phyloP scores from a whole-genome alignment of 768 basidiomycete genomes.

The Pulveroboletus ravenelii region DNA sequence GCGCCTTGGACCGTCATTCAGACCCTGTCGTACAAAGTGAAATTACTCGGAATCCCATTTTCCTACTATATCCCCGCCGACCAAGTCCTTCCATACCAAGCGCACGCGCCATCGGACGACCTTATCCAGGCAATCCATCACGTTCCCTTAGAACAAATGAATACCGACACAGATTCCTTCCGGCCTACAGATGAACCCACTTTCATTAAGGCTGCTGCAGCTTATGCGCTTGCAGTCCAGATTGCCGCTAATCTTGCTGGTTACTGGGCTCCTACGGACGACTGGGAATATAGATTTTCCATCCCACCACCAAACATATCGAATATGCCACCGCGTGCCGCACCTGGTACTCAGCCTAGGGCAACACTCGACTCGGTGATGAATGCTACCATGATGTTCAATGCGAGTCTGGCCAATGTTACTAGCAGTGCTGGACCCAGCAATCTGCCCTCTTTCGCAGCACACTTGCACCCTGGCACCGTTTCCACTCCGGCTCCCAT shows the following conservation, averaged over 20 bases:
- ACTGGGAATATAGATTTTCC: constrained; percentile 58
- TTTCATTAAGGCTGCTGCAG: constrained; percentile 52
- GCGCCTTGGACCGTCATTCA: constrained; percentile 59
- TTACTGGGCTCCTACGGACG: constrained; percentile 71
- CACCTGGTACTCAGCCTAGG: constrained; percentile 8
- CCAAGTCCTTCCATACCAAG: constrained; percentile 71
- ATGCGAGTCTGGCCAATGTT: constrained; percentile 28
- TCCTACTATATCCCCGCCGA: constrained; percentile 48
- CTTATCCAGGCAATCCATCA: constrained; percentile 48
- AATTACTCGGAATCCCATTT: constrained; percentile 55
- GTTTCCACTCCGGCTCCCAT: constrained; percentile 15
- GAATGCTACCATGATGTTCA: constrained; percentile 42
- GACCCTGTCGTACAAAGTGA: constrained; percentile 60
- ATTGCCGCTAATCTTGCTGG: constrained; percentile 58
- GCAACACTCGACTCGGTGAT: constrained; percentile 42
- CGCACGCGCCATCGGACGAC: constrained; percentile 49
- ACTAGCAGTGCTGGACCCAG: constrained; percentile 4
- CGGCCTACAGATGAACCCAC: constrained; percentile 37
- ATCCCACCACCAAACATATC: constrained; percentile 29
- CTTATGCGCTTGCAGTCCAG: constrained; percentile 69
- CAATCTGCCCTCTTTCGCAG: background rate
- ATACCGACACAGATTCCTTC: constrained; percentile 47
- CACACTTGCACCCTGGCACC: background rate
- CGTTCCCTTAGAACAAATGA: constrained; percentile 39
- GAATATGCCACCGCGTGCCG: background rate